Base-by-base conservation (phyloP, 441 rosid genomes). In the Macaranga tanarius region DNA sequence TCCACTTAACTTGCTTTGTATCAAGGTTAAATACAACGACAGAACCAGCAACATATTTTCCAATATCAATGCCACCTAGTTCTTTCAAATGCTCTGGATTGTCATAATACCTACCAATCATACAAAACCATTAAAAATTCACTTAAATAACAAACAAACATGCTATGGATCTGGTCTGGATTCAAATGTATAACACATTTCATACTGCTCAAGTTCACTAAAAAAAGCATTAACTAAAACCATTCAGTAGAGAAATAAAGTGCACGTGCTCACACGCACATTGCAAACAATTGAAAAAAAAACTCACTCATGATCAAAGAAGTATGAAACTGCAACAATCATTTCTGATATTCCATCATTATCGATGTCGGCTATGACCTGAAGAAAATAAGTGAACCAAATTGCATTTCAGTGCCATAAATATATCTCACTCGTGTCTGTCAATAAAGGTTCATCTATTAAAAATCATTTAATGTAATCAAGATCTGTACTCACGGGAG, bases 341-440 rank as follows among this genome's bases (percentile, higher is more conserved):
- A 96, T 96, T 86, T 96, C 99, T 16, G 90, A 81, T 62, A 93
- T 85, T 68, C 99, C 99, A 75, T 96, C 99, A 66, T 89, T 90
- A 82, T 96, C 99, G 64, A 96, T 93, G 80, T 96, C 99, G 69
- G 97, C 98, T 78, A 96, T 92, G 69, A 96, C 92, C 99, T 93
- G 85, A 82, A 76, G 58, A 79, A 71, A 67, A 79, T 50, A 70
- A 67, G 72, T 71, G 17, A 80, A 63, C 40, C 63, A 76, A 59
- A 60, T 69, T 48, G 67, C 61, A 76, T 48, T 10, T 22, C 42
- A 40, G 28, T 65, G 34, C 47, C 55, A 76, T 26, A 64, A 50
- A 16, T 65, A 48, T 42, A 73, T 64, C 56, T 72, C 63, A 78
- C 59, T 51, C 42, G 17, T 71, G 72, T 47, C 73, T 69, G 65